These are phyloP conservation scores for Paramecium sexaurelia DNA, from an alignment of 73 alveolate species.

Conservation along the genomic window DNA sequence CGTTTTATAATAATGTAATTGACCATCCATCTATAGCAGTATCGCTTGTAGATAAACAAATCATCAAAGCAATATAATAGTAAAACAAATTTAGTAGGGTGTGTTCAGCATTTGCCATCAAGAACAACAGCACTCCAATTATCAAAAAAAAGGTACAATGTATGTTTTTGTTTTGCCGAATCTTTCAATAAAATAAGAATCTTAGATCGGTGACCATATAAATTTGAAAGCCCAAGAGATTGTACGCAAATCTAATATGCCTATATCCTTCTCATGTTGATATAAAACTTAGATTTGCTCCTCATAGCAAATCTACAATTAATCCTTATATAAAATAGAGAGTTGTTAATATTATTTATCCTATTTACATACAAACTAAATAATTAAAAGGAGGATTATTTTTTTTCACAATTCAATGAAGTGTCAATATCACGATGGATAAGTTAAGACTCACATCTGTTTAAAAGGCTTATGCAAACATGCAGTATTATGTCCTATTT, in stretches of 20 bases:
- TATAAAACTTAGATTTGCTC: slow-evolving; percentile 41
- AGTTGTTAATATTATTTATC: slow-evolving; percentile 31
- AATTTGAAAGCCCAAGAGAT: slow-evolving; percentile 28
- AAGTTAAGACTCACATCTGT: slow-evolving; percentile 2
- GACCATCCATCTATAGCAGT: slow-evolving; percentile 59
- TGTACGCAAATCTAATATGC: not conserved
- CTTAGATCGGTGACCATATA: slow-evolving; percentile 42
- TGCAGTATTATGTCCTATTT: not conserved
- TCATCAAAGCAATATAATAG: not conserved
- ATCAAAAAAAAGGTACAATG: not conserved
- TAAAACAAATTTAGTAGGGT: slow-evolving; percentile 28
- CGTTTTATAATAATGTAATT: slow-evolving; percentile 13
- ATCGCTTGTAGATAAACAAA: not conserved
- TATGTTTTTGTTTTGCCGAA: slow-evolving; percentile 41
- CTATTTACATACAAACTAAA: not conserved
- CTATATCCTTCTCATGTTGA: slow-evolving; percentile 14
- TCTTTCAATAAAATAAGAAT: slow-evolving; percentile 22
- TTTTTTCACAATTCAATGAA: slow-evolving; percentile 9
- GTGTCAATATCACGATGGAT: not conserved
- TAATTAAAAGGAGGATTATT: slow-evolving; percentile 28
- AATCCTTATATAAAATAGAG: slow-evolving; percentile 49
- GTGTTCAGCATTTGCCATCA: not conserved
- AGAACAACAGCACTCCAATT: not conserved
- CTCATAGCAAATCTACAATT: slow-evolving; percentile 24
- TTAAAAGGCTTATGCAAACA: not conserved